Evolutionary conservation across 1,139 yeast species (phyloP), one percentile per base, ranked within the genome.

Genomic region (Arxiozyma slooffiae): DNA sequence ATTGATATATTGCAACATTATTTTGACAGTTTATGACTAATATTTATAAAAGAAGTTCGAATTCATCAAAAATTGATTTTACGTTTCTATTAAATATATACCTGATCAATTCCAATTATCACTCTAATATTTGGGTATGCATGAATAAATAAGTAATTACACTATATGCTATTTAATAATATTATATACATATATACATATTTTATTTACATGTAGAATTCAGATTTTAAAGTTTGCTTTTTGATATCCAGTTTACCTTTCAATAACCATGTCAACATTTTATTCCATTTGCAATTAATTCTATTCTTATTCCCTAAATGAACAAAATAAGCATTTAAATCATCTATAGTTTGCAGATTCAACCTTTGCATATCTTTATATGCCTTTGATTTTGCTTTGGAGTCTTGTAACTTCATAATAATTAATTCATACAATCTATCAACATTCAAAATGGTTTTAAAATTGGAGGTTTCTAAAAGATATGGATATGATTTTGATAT

Each of bases 241-340:
- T 43, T 46, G 14, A 60, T 20, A 11, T 49, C 52, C 18, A 72
- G 58, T 60, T 77, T 77, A 9, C 71, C 68, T 48, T 69, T 71
- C 1, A 83, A 76, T 67, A 85, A 66, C 18, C 67, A 63, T n/a
- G 69, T 60, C 47, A 85, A 62, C 59, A 74, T 62, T 44, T 63
- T 62, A 65, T 85, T 85, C 46, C 73, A 66, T 1, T 75, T 75
- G 1, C 81, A 72, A 2, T 69, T 59, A 1, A 74, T 56, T 1
- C 67, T 62, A 55, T 73, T 71, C 48, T 69, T 66, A 22, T 62
- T 57, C 0, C 85, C 95, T 55, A 78, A 66, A 17, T 60, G 59
- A 3, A 71, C 72, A 41, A 88, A 72, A 60, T 77, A 80, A 1
- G 90, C 94, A 57, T 83, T 85, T 39, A 87, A 78, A 61, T 76